Evolutionary conservation across 106 monocot genomes (phyloP).

Genomic region (Hemerocallis citrina): DNA sequence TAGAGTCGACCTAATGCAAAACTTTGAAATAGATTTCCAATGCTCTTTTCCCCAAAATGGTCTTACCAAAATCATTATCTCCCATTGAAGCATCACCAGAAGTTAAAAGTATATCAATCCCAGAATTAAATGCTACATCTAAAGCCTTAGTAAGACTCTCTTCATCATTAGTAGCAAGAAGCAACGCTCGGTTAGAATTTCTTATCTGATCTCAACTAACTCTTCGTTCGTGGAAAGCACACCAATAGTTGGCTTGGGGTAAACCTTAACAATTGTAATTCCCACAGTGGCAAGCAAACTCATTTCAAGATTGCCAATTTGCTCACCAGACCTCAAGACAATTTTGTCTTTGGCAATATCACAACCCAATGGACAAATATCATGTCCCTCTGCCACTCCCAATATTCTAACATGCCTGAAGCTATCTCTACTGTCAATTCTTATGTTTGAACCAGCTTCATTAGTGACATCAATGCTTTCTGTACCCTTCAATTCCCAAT

Average conservation of each 20-base stretch:
- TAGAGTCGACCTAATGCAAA: too few species aligned
- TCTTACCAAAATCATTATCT: slow-evolving; percentile 82
- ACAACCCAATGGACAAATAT: slow-evolving; percentile 74
- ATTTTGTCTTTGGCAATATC: slow-evolving; percentile 72
- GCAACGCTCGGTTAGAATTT: too few species aligned
- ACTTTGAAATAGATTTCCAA: too few species aligned
- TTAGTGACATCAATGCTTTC: too few species aligned
- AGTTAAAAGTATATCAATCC: too few species aligned
- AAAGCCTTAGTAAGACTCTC: too few species aligned
- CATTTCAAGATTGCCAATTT: slow-evolving; percentile 54
- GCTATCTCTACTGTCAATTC: too few species aligned
- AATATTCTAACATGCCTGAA: slow-evolving; percentile 60
- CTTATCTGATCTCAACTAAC: slow-evolving; percentile 54
- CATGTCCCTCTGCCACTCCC: slow-evolving; percentile 33
- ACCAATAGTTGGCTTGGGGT: too few species aligned
- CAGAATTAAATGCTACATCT: too few species aligned
- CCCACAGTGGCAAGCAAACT: slow-evolving; percentile 88
- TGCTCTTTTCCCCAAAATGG: slow-evolving; percentile 42
- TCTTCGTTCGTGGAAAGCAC: slow-evolving; percentile 91
- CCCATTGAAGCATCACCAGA: slow-evolving; percentile 95
- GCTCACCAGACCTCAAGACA: slow-evolving; percentile 59
- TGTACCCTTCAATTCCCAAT: too few species aligned
- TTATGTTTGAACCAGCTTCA: too few species aligned
- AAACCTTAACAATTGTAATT: slow-evolving; percentile 42
- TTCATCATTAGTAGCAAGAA: slow-evolving; percentile 65